phyloP scores from a whole-genome alignment of 2,329 filamentous ascomycete genomes.

The Nothophoma quercina region DNA sequence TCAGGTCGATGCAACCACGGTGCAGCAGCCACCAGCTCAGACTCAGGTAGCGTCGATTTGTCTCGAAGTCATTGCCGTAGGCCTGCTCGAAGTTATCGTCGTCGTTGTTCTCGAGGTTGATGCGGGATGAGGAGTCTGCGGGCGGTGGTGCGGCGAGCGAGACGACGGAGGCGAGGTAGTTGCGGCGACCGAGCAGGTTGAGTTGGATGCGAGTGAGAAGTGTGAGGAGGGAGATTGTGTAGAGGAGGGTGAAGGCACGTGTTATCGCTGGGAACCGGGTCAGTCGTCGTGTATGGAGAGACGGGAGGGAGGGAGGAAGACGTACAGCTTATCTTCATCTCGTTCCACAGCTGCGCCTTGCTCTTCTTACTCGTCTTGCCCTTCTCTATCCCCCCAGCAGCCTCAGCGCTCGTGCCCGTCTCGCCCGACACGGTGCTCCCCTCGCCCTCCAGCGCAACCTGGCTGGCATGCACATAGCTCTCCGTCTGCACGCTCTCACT shows the following conservation, averaged over 20 bases:
- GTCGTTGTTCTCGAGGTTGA: conserved; percentile 91
- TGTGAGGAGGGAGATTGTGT: conserved; percentile 86
- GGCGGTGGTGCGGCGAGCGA: conserved; percentile 77
- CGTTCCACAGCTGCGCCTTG: conserved; percentile 95
- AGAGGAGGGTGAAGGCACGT: conserved; percentile 87
- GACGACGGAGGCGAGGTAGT: conserved; percentile 94
- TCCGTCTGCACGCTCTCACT: conserved; percentile 80
- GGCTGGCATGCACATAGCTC: conserved; percentile 83
- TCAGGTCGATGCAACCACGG: conserved; percentile 83
- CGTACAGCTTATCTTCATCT: conserved; percentile 93
- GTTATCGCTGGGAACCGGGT: conserved; percentile 76
- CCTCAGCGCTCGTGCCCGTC: conserved; percentile 54
- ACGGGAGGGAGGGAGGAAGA: conserved; percentile 27
- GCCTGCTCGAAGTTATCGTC: conserved; percentile 83
- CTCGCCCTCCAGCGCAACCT: conserved; percentile 63
- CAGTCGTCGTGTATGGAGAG: conserved; percentile 1
- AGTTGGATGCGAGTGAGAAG: conserved; percentile 95
- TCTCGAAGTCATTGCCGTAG: conserved; percentile 94
- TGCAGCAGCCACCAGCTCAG: conserved; percentile 99
- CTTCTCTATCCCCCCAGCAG: conserved; percentile 50
- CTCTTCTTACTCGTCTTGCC: conserved; percentile 73
- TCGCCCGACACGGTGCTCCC: conserved; percentile 48
- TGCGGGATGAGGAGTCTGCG: conserved; percentile 72
- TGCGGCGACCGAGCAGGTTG: conserved; percentile 92
- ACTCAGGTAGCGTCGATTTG: conserved; percentile 91